Evolutionary conservation across 2,329 filamentous ascomycete species (phyloP).

Genomic region (Drechslerella dactyloides): DNA sequence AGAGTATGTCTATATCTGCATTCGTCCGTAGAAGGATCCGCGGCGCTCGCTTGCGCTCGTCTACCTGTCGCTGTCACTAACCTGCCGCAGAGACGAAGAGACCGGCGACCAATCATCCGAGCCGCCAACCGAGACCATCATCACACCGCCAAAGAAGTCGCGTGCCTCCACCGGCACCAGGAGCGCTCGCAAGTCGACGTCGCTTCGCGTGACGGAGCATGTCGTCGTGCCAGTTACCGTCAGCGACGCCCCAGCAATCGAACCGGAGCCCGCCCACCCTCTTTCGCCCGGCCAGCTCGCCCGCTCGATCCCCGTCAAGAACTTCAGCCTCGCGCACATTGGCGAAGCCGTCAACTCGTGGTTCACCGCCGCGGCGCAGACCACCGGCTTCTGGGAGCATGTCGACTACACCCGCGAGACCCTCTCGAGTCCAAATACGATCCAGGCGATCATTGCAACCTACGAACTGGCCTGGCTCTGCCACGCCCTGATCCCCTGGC

Average conservation of each 20-base stretch:
- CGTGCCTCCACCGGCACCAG: slow-evolving; percentile 3
- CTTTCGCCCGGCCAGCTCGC: slow-evolving; percentile 38
- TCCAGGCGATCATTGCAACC: slow-evolving; percentile 35
- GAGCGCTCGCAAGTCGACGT: slow-evolving; percentile 34
- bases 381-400: slow-evolving; percentile 46
- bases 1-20: slow-evolving; percentile 21
- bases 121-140: slow-evolving; percentile 30
- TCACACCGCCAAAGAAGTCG: slow-evolving; percentile 41
- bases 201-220: slow-evolving; percentile 1
- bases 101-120: slow-evolving; percentile 34
- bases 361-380: slow-evolving; percentile 40
- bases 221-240: background rate
- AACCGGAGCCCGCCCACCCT: slow-evolving; percentile 31
- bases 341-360: slow-evolving; percentile 29
- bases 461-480: slow-evolving; percentile 46
- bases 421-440: slow-evolving; percentile 36
- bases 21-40: no score
- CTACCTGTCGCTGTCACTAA: background rate
- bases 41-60: no score
- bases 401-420: slow-evolving; percentile 44
- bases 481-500: slow-evolving; percentile 43
- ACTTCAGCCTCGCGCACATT: slow-evolving; percentile 35
- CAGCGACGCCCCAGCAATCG: slow-evolving; percentile 19
- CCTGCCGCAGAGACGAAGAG: slow-evolving; percentile 29
- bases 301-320: slow-evolving; percentile 36